Evolutionary conservation across 495 filamentous ascomycete genomes (phyloP).

Genomic region (Xanthoparmelia taractica): DNA sequence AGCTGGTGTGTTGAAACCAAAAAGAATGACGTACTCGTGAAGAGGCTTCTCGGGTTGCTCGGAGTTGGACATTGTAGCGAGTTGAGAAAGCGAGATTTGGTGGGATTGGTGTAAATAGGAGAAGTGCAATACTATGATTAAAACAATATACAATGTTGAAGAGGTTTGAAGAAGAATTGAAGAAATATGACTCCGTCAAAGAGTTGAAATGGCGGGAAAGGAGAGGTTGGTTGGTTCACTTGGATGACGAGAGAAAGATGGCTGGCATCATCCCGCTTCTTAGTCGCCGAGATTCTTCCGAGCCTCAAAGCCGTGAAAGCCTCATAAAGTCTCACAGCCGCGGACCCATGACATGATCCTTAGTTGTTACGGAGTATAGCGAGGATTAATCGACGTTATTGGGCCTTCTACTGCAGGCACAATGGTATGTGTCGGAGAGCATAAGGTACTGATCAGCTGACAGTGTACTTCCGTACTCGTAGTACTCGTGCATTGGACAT

Average conservation of each 20-base stretch:
- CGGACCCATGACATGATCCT: not conserved
- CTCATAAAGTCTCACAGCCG: too few relatives aligned
- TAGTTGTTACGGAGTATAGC: too few relatives aligned
- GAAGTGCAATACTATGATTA: not conserved
- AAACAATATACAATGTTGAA: not conserved
- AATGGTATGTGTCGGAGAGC: not conserved
- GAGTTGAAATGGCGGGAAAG: not conserved
- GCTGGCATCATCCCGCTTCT: not conserved
- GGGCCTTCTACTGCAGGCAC: not conserved
- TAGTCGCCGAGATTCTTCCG: not conserved
- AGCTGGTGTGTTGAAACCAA: not conserved
- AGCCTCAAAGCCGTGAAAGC: not conserved
- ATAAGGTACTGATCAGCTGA: not conserved
- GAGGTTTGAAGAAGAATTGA: not conserved
- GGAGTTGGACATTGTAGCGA: slow-evolving; percentile 19
- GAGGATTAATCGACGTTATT: not conserved
- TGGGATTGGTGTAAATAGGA: not conserved
- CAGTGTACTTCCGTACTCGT: too few relatives aligned
- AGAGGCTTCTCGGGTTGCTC: slow-evolving; percentile 25
- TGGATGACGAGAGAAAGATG: not conserved
- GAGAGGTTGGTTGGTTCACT: not conserved
- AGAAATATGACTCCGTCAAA: not conserved
- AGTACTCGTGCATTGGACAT: not conserved
- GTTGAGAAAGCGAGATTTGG: not conserved
- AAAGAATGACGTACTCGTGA: slow-evolving; percentile 23